Evolutionary conservation across 805 yeast genomes (phyloP).

Genomic region (Candida andamanensis): DNA sequence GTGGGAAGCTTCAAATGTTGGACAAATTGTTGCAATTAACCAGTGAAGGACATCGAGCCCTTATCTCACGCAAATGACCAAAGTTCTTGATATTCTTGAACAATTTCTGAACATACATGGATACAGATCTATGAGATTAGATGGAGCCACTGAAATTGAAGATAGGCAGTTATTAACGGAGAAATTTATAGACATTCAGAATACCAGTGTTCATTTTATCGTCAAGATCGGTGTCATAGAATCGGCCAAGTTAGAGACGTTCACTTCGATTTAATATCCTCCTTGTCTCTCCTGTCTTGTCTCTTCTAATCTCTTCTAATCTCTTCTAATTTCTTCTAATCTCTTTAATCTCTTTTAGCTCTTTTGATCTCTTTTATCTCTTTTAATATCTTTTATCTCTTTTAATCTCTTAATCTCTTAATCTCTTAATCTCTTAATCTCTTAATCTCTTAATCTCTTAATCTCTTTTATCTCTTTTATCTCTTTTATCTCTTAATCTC

Average conservation of each 20-base stretch:
- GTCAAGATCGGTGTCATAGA: slow-evolving; percentile 98
- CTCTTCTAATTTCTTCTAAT: too few relatives aligned
- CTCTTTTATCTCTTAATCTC: too few relatives aligned
- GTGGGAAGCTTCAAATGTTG: slow-evolving; percentile 90
- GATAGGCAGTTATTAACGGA: slow-evolving; percentile 94
- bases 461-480: too few relatives aligned
- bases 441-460: too few relatives aligned
- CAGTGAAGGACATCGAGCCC: slow-evolving; percentile 85
- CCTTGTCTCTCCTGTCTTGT: too few relatives aligned
- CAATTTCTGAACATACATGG: slow-evolving; percentile 93
- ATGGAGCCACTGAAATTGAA: slow-evolving; percentile 96
- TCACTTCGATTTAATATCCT: too few relatives aligned
- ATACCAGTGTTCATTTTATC: slow-evolving; percentile 90
- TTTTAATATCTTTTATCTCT: too few relatives aligned
- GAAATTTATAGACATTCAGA: slow-evolving; percentile 73
- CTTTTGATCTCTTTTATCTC: too few relatives aligned
- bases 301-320: too few relatives aligned
- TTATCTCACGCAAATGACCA: slow-evolving; percentile 99
- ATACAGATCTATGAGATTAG: slow-evolving; percentile 87
- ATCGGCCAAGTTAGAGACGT: slow-evolving; percentile 98
- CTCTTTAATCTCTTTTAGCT: too few relatives aligned
- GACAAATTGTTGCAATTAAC: slow-evolving; percentile 71
- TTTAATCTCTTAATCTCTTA: too few relatives aligned
- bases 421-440: too few relatives aligned
- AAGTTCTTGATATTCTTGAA: slow-evolving; percentile 88